phyloP scores from a whole-genome alignment of 2,329 filamentous ascomycete genomes.

The Pestalotiopsis sp. region DNA sequence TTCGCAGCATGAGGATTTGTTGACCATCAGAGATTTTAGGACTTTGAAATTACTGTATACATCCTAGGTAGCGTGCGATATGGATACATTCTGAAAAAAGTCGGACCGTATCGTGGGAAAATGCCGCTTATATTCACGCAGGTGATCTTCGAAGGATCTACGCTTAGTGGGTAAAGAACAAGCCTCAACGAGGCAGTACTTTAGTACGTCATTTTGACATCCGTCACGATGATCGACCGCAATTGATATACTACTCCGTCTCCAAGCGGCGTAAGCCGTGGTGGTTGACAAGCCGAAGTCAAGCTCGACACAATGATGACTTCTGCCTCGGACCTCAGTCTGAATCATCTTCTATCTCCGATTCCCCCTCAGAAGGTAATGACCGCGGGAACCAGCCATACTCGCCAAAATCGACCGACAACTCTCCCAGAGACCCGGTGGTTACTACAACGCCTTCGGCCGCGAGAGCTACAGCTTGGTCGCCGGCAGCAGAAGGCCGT shows the following conservation, averaged over 20 bases:
- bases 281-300: background rate
- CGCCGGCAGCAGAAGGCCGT: constrained; percentile 49
- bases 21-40: too few relatives aligned
- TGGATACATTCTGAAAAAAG: background rate
- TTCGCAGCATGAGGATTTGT: too few relatives aligned
- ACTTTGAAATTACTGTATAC: background rate
- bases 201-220: background rate
- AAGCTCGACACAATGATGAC: background rate
- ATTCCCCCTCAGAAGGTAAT: constrained; percentile 48
- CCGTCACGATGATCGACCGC: background rate
- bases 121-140: background rate
- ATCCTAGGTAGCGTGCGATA: background rate
- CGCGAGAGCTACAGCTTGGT: constrained; percentile 52
- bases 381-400: constrained; percentile 60
- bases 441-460: constrained; percentile 57
- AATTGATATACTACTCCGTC: background rate
- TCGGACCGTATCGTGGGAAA: background rate
- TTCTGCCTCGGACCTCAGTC: background rate
- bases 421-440: constrained; percentile 51
- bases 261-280: background rate
- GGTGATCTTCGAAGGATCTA: background rate
- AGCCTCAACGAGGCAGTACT: background rate
- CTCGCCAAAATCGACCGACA: constrained; percentile 51
- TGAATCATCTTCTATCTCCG: background rate
- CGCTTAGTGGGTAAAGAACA: background rate